A percentile compares a stretch with the other conserved stretches of the same genome.
Evolutionary conservation across 1,139 yeast genomes (phyloP).

Genomic region (Blastobotrys aristatus): DNA sequence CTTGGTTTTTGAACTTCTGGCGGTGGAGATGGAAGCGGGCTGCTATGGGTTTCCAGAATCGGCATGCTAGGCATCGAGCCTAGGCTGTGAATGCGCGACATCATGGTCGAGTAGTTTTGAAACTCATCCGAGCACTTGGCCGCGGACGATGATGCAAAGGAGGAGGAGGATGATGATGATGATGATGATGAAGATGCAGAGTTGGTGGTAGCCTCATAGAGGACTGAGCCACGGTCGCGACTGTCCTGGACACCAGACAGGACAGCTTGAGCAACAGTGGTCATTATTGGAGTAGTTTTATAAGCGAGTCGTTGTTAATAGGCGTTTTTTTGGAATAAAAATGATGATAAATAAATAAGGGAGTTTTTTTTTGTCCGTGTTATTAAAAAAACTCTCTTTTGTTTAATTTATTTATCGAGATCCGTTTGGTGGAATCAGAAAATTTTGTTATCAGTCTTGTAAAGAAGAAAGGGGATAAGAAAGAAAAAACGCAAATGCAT

Average conservation of each 20-base stretch:
- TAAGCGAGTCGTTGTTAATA: too few relatives aligned
- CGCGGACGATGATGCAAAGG: neutral
- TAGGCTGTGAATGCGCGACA: constrained; percentile 4
- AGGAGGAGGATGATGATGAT: too few relatives aligned
- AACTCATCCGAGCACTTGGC: neutral
- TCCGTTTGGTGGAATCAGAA: neutral
- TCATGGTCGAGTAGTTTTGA: constrained; percentile 1
- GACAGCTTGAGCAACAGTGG: constrained; percentile 9
- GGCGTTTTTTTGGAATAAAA: neutral
- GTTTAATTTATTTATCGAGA: too few relatives aligned
- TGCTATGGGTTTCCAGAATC: neutral
- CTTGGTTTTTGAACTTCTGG: neutral
- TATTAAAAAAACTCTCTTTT: too few relatives aligned
- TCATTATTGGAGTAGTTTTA: too few relatives aligned
- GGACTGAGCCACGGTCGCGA: neutral
- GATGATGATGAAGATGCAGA: neutral
- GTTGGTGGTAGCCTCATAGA: too few relatives aligned
- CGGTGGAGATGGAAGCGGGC: neutral
- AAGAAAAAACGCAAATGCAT: neutral
- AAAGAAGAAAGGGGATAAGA: neutral
- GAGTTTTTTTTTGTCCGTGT: too few relatives aligned
- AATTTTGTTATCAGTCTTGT: neutral
- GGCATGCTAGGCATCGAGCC: constrained; percentile 5
- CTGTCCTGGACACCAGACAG: constrained; percentile 7
- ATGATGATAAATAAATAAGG: neutral